Evolutionary conservation across 1,139 yeast genomes (phyloP).

Genomic region (Oligophagozyma castellii): DNA sequence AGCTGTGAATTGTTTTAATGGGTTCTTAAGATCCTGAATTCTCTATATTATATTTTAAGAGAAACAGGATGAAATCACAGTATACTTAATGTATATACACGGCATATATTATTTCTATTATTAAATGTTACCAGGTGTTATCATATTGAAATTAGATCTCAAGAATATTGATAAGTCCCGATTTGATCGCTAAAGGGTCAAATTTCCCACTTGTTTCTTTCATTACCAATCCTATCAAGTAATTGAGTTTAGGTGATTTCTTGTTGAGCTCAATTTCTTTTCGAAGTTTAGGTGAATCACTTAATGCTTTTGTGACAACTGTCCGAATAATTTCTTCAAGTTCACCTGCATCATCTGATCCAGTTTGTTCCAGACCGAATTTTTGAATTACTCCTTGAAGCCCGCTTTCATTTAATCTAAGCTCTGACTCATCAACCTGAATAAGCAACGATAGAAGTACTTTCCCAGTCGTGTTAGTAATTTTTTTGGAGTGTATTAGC

Average conservation of each 20-base stretch:
- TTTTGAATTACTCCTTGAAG: slow-evolving; percentile 34
- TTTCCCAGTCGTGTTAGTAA: slow-evolving; percentile 53
- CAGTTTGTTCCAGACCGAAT: slow-evolving; percentile 34
- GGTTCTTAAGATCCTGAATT: too few species aligned
- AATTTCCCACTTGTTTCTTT: not conserved
- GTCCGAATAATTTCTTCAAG: slow-evolving; percentile 31
- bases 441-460: slow-evolving; percentile 47
- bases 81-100: too few species aligned
- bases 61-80: too few species aligned
- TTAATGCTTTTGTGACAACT: not conserved
- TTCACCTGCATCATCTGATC: slow-evolving; percentile 18
- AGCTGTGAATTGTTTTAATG: too few species aligned
- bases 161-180: too few species aligned
- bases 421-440: slow-evolving; percentile 11
- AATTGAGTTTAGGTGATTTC: not conserved
- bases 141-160: too few species aligned
- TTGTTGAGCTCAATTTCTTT: not conserved
- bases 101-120: too few species aligned
- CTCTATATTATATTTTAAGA: too few species aligned
- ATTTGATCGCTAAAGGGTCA: too few species aligned
- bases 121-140: too few species aligned
- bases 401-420: slow-evolving; percentile 19
- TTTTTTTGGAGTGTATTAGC: slow-evolving; percentile 26
- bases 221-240: not conserved
- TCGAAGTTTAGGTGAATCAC: not conserved